phyloP scores from a whole-genome alignment of 148 eudicot genomes.

The Rhododendron ovatum region DNA sequence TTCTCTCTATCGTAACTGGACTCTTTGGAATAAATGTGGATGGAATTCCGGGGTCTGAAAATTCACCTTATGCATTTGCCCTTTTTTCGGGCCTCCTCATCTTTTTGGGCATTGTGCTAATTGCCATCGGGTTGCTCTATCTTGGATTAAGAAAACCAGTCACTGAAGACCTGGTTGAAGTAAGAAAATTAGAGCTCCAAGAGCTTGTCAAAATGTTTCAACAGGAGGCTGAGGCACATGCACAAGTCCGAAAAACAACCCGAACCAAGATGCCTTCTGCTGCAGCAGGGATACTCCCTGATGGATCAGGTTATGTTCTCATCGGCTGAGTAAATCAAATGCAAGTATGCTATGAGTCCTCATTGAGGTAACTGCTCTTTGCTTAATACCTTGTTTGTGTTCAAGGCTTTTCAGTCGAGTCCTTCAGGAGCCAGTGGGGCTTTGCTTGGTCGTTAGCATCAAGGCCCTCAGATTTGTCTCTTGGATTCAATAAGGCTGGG shows the following conservation, averaged over 20 bases:
- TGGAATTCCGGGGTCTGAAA: slow-evolving; percentile 75
- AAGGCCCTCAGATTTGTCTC: background rate
- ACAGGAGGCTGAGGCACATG: slow-evolving; percentile 94
- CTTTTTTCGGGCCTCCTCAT: slow-evolving; percentile 61
- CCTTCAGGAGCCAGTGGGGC: background rate
- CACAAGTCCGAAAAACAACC: slow-evolving; percentile 61
- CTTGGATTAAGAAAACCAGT: slow-evolving; percentile 74
- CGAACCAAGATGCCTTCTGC: slow-evolving; percentile 1
- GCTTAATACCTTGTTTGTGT: background rate
- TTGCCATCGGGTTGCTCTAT: slow-evolving; percentile 63
- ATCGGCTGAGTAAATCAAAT: background rate
- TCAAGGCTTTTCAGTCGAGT: background rate
- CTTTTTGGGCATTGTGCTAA: slow-evolving; percentile 49
- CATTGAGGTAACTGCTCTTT: background rate
- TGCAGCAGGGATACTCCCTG: background rate
- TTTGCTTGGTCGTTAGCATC: background rate
- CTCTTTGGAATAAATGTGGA: slow-evolving; percentile 90
- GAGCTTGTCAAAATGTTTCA: slow-evolving; percentile 88
- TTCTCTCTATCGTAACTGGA: slow-evolving; percentile 75
- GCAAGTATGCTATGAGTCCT: background rate
- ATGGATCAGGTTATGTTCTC: background rate
- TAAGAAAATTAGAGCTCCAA: slow-evolving; percentile 80
- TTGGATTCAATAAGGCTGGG: background rate
- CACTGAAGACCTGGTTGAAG: slow-evolving; percentile 64
- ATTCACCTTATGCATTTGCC: slow-evolving; percentile 86